Base-by-base conservation (phyloP, 768 basidiomycete genomes). In the Boletus vermiculosoides region DNA sequence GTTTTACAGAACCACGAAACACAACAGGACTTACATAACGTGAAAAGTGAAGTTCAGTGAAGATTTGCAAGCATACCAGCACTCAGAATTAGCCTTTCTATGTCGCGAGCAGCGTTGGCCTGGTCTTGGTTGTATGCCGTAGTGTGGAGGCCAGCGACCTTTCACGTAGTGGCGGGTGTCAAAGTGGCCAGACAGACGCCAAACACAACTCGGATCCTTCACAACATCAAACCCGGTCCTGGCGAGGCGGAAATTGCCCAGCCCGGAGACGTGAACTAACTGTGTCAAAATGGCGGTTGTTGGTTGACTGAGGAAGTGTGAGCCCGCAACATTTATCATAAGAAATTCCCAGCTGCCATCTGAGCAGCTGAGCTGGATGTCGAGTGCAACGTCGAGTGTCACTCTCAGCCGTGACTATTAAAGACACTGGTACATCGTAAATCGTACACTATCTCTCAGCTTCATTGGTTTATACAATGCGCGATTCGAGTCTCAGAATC, bases 21-120 rank as follows among this genome's bases (percentile, higher is more conserved):
- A 60, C 59, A 37, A 59, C 65, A n/a, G 58, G 59, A 71, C 71
- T 71, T 73, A 73, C 71, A 73, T 74, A 74, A 74, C 69, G 36
- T 47, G 44, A 71, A 42, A 54, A 61, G 62, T 48, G 20, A 53
- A 53, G 60, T 66, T 69, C 55, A 74, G 62, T 51, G 63, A 54
- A 53, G 62, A 54, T 54, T 62, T 57, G 59, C 64, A 57, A 69
- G 62, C 71, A 68, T 72, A 72, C 60, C 66, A 68, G 67, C 33
- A 69, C 69, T 67, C 55, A 65, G 65, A 63, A 51, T 64, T 56
- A 70, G 52, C 62, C 59, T 64, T 68, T 70, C 52, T 54, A 50
- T 50, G 58, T 63, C 56, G 50, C 46, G 57, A 50, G 59, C 49
- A 50, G 54, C 53, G 50, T 45, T 55, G 41, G 57, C 55, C 52